These are phyloP conservation scores for Leucaena leucocephala DNA, from an alignment of 306 rosid species.

Conservation along the genomic window DNA sequence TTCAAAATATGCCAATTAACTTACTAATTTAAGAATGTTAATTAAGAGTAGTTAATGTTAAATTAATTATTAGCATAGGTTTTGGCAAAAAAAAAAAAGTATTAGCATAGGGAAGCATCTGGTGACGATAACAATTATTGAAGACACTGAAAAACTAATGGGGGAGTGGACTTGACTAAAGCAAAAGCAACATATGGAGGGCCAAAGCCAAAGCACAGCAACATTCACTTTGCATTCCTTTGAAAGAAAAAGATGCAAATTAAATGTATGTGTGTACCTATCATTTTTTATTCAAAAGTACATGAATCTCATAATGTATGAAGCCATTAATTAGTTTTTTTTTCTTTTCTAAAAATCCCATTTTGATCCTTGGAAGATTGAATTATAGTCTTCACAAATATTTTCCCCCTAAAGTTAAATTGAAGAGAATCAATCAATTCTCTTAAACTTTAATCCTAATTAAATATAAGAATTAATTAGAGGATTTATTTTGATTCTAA, in stretches of 20 bases:
- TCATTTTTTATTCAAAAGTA: slow-evolving; percentile 39
- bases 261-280: slow-evolving; percentile 1
- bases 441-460: background rate
- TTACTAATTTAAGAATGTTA: too few relatives aligned
- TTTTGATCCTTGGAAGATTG: background rate
- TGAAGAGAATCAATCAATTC: background rate
- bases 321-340: background rate
- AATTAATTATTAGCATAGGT: background rate
- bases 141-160: slow-evolving; percentile 54
- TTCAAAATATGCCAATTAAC: background rate
- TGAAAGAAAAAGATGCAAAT: slow-evolving; percentile 26
- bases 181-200: slow-evolving; percentile 50
- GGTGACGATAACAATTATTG: slow-evolving; percentile 41
- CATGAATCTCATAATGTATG: slow-evolving; percentile 36
- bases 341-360: background rate
- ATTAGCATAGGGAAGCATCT: slow-evolving; percentile 35
- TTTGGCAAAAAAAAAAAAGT: background rate
- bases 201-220: slow-evolving; percentile 51
- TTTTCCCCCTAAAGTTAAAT: too few relatives aligned
- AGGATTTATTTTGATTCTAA: too few relatives aligned
- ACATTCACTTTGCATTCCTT: slow-evolving; percentile 43
- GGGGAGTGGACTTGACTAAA: slow-evolving; percentile 46
- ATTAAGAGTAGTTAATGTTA: background rate
- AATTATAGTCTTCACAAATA: too few relatives aligned
- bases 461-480: too few relatives aligned